Conservation (phyloP, 176 grass and related monocot genomes). For the Eragrostis nindensis region DNA sequence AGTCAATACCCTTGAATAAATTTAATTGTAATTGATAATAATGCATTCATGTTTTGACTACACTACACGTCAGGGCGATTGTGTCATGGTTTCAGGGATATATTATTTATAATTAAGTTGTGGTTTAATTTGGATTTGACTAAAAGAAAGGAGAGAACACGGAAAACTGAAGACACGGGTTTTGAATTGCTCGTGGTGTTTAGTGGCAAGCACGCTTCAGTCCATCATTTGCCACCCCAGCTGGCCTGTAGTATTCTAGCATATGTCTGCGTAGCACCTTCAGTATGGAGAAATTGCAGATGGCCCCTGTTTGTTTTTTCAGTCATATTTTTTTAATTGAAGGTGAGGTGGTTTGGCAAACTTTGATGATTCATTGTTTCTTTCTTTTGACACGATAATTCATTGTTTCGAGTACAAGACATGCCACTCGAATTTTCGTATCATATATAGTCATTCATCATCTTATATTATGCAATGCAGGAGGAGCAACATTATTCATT, state of each 20-base stretch:
- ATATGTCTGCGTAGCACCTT: constrained; percentile 3
- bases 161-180: background rate
- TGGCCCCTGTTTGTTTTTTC: background rate
- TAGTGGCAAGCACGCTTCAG: constrained; percentile 50
- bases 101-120: background rate
- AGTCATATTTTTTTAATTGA: background rate
- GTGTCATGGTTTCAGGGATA: background rate
- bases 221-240: constrained; percentile 45
- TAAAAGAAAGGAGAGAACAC: background rate
- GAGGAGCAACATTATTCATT: too few species aligned
- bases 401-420: background rate
- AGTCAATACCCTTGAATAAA: background rate
- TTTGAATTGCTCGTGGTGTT: constrained; percentile 6
- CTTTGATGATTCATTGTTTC: background rate
- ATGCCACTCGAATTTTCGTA: background rate
- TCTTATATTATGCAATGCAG: too few species aligned
- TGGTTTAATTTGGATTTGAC: constrained; percentile 2
- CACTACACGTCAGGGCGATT: background rate
- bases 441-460: too few species aligned
- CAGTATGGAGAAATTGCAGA: background rate
- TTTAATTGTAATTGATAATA: background rate
- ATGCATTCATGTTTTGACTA: background rate
- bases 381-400: too few species aligned
- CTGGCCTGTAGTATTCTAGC: constrained; percentile 30
- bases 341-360: background rate